Conservation (phyloP, 164 flowering plant species). For the Aristolochia contorta region DNA sequence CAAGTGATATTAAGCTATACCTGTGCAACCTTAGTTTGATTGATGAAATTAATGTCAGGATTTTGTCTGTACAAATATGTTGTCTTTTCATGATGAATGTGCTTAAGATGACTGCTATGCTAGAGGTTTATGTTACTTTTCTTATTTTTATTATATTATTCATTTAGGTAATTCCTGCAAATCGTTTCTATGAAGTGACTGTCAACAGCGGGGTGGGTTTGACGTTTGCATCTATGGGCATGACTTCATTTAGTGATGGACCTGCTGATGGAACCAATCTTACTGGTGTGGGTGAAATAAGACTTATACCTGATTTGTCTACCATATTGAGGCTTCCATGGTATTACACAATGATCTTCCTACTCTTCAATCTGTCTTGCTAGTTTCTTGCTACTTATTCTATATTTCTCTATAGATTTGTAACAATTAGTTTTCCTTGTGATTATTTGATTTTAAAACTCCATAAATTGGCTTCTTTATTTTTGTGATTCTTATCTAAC, state of each 20-base stretch:
- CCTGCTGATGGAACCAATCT: conserved; percentile 75
- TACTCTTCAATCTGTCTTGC: background rate
- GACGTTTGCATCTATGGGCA: conserved; percentile 75
- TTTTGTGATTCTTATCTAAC: too few species aligned
- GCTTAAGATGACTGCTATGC: background rate
- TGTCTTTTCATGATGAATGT: background rate
- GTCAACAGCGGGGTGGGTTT: conserved; percentile 72
- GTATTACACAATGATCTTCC: conserved; percentile 27
- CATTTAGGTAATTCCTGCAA: conserved; percentile 67
- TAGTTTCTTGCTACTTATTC: background rate
- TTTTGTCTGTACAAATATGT: background rate
- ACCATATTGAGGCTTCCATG: conserved; percentile 74
- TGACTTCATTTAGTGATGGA: conserved; percentile 65
- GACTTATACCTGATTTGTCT: conserved; percentile 79
- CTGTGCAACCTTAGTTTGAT: background rate
- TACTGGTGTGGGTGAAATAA: conserved; percentile 79
- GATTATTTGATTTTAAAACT: too few species aligned
- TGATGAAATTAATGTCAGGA: background rate
- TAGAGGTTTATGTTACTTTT: background rate
- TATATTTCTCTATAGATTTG: background rate
- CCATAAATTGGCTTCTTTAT: too few species aligned
- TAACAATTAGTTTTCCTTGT: too few species aligned
- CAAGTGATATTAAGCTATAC: too few species aligned
- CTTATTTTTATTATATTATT: background rate
- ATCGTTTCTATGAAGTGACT: conserved; percentile 55